Base-by-base conservation (phyloP, 768 basidiomycete species). In the Lactarius tabidus region DNA sequence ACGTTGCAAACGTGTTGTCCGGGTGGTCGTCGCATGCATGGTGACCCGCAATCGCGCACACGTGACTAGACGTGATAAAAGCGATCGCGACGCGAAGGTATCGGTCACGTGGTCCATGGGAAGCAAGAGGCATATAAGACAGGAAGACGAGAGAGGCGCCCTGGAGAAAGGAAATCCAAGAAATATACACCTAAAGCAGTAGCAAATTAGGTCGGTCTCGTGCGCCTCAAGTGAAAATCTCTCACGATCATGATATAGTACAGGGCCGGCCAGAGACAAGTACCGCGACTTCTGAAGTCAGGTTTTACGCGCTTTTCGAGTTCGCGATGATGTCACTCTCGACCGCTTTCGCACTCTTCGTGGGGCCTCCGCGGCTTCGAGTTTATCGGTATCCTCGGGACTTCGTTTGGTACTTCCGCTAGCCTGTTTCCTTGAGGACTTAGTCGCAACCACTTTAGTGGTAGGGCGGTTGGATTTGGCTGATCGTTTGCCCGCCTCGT, bases 251-350 rank as follows among this genome's bases (percentile, higher is more conserved):
- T 15, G 26, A 60, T 17, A 66, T 58, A 17, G 23, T 62, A 62
- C 56, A 65, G 55, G 55, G 7, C 36, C 59, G 51, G 39, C 12
- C 54, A 48, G 43, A 57, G 23, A 55, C 36, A 36, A 35, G 59
- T 26, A 55, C 55, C 60, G 53, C 15, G 35, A 48, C 15, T 4
- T 4, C 9, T 41, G 15, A 18, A 1, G 55, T 66, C 65, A 62
- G 33, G 65, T 58, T 59, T 62, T 66, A 31, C 65, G 65, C 39
- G 57, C 57, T 23, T 59, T 66, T 53, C 65, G 65, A 43, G 65
- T 53, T 23, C 65, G 65, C 17, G 60, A 62, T 66, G 65, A 62
- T 62, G 65, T 62, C 57, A 54, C 60, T 26, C 60, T 35, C 20
- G 65, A 48, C 39, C 65, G 65, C 29, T 58, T 66, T 58, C 57